Percentiles rank a stretch among this genome's conserved stretches.
These are phyloP conservation scores for Neospora caninum DNA, from an alignment of 169 alveolate species.

Conservation along the genomic window DNA sequence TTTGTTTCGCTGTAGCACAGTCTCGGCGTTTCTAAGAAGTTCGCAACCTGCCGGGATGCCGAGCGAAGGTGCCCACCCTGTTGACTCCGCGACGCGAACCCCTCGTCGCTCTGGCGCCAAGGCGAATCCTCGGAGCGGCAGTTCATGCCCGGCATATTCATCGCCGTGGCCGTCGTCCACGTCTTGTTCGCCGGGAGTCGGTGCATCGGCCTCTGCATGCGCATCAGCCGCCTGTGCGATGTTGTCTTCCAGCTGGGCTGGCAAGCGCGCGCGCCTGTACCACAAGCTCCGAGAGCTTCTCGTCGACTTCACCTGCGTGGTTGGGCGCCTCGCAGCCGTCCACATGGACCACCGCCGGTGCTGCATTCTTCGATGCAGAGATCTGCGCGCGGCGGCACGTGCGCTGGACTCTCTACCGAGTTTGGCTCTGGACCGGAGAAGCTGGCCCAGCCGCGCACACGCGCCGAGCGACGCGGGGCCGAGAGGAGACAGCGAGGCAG, in stretches of 20 bases:
- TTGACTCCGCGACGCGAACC: too few relatives aligned
- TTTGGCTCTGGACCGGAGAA: not conserved
- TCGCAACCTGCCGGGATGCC: not conserved
- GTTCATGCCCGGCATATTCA: not conserved
- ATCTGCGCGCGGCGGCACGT: slow-evolving; percentile 23
- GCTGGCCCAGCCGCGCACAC: not conserved
- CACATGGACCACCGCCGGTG: slow-evolving; percentile 46
- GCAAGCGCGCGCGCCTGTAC: not conserved
- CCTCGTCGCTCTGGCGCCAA: not conserved
- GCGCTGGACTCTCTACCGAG: not conserved
- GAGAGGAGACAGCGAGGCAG: not conserved
- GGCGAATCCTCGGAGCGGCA: not conserved
- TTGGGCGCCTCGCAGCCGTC: slow-evolving; percentile 8
- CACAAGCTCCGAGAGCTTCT: not conserved
- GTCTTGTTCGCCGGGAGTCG: not conserved
- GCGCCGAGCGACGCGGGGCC: not conserved
- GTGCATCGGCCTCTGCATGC: not conserved
- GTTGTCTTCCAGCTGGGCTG: not conserved
- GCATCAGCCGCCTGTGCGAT: not conserved
- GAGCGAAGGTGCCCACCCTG: too few relatives aligned
- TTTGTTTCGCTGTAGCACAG: not conserved
- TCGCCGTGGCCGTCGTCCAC: not conserved
- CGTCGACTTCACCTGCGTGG: slow-evolving; percentile 19
- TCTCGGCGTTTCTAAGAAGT: not conserved
- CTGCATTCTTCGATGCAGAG: slow-evolving; percentile 17